Evolutionary conservation across 2,329 filamentous ascomycete genomes (phyloP).

Genomic region (Phaeosphaeriaceae sp.): DNA sequence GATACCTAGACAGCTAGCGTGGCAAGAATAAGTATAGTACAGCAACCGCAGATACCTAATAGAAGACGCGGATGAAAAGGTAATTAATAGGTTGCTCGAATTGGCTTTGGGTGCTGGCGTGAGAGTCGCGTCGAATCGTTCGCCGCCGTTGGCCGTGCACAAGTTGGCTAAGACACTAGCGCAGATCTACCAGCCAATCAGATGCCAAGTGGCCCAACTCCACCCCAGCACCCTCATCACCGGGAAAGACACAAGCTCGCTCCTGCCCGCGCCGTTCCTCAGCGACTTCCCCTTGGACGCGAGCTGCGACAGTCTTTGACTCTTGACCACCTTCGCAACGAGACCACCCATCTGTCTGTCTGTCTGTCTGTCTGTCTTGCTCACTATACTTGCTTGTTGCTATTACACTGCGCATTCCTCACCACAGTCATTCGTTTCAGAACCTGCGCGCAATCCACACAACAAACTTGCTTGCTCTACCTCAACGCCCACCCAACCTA

Average conservation of each 20-base stretch:
- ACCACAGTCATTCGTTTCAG: conserved; percentile 51
- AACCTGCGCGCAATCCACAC: conserved; percentile 10
- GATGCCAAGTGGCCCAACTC: conserved; percentile 8
- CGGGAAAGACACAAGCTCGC: conserved; percentile 8
- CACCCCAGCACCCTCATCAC: conserved; percentile 8
- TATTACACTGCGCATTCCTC: conserved; percentile 32
- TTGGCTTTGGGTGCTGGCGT: conserved; percentile 6
- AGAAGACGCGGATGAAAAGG: no score
- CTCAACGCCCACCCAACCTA: conserved; percentile 10
- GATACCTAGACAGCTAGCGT: no score
- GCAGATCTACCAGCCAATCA: conserved; percentile 17
- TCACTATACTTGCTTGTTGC: no score
- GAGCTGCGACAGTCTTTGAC: conserved; percentile 10
- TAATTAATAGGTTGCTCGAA: conserved; percentile 6
- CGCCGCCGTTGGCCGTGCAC: conserved; percentile 5
- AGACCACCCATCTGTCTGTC: no score
- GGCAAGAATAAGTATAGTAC: conserved; percentile 6
- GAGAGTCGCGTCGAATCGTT: conserved; percentile 13
- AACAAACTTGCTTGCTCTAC: conserved; percentile 10
- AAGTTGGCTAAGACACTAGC: conserved; percentile 11
- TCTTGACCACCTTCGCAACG: conserved; percentile 23
- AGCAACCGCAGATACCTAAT: no score
- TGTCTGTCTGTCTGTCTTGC: no score
- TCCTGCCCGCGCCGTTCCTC: conserved; percentile 16
- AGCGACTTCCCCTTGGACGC: conserved; percentile 20